Conservation (phyloP, 1,284 basidiomycete genomes). For the Boletellus deceptivus region DNA sequence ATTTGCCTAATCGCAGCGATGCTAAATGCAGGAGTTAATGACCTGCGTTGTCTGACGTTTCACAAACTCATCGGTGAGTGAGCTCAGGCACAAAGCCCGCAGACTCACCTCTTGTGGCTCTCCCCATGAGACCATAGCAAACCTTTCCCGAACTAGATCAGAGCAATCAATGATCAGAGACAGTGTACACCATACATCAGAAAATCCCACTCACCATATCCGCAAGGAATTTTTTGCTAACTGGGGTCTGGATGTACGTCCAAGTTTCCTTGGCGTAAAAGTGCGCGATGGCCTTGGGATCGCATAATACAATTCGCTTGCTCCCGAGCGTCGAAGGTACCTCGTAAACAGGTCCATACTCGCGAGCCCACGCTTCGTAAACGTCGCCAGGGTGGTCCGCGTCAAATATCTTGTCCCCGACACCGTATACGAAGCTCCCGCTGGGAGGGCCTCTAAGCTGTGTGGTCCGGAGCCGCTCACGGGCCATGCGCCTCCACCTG, state of each 20-base stretch:
- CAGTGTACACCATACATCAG: too few relatives aligned
- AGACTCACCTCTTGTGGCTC: constrained; percentile 10
- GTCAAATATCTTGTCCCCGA: not conserved
- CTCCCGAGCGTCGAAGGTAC: constrained; percentile 44
- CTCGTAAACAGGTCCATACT: constrained; percentile 8
- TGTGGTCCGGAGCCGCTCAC: not conserved
- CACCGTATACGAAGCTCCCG: constrained; percentile 14
- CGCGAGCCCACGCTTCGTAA: constrained; percentile 17
- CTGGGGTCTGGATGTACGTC: constrained; percentile 43
- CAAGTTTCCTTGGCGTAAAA: constrained; percentile 44
- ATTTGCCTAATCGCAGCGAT: not conserved
- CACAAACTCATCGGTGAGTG: too few relatives aligned
- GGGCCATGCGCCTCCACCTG: not conserved
- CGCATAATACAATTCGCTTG: constrained; percentile 30
- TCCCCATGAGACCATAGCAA: constrained; percentile 19
- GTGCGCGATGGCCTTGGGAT: constrained; percentile 38
- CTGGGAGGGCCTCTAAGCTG: constrained; percentile 11
- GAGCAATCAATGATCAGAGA: not conserved
- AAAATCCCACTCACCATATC: constrained; percentile 38
- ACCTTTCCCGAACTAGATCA: constrained; percentile 15
- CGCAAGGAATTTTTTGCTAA: constrained; percentile 40
- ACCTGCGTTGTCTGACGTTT: not conserved
- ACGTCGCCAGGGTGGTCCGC: constrained; percentile 3
- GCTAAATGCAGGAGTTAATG: not conserved
- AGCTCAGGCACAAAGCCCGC: too few relatives aligned